Evolutionary conservation across 179 eudicot species (phyloP).

Genomic region (Dionaea muscipula): DNA sequence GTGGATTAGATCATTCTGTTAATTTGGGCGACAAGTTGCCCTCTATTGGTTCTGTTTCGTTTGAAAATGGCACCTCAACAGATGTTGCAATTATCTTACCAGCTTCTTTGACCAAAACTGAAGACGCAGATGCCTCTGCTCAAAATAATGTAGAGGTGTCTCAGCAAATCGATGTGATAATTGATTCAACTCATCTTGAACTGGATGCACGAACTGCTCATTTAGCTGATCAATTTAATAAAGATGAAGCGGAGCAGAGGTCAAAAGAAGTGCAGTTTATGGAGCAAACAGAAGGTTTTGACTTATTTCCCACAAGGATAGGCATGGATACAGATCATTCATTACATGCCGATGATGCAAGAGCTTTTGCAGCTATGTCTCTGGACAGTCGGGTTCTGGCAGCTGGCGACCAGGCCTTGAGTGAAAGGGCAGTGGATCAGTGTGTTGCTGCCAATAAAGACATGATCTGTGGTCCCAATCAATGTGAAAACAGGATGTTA

Average conservation of each 20-base stretch:
- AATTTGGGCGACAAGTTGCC: slow-evolving; percentile 17
- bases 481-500: slow-evolving; percentile 13
- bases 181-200: slow-evolving; percentile 18
- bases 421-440: slow-evolving; percentile 12
- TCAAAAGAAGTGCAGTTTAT: slow-evolving; percentile 11
- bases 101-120: slow-evolving; percentile 12
- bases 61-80: slow-evolving; percentile 16
- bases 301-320: slow-evolving; percentile 13
- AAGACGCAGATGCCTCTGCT: slow-evolving; percentile 9
- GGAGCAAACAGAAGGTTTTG: slow-evolving; percentile 20
- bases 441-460: slow-evolving; percentile 12
- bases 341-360: slow-evolving; percentile 10
- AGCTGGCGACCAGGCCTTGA: slow-evolving; percentile 15
- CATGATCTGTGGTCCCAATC: slow-evolving; percentile 20
- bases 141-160: slow-evolving; percentile 15
- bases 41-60: slow-evolving; percentile 15
- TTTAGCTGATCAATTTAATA: slow-evolving; percentile 9
- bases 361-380: slow-evolving; percentile 14
- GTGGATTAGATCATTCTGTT: slow-evolving; percentile 18
- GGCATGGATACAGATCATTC: slow-evolving; percentile 10
- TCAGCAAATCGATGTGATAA: slow-evolving; percentile 16
- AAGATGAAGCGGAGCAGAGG: slow-evolving; percentile 9
- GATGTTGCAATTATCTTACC: slow-evolving; percentile 16
- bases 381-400: slow-evolving; percentile 13
- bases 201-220: slow-evolving; percentile 17